phyloP scores from a whole-genome alignment of 495 filamentous ascomycete genomes.

The Thozetella sp. region DNA sequence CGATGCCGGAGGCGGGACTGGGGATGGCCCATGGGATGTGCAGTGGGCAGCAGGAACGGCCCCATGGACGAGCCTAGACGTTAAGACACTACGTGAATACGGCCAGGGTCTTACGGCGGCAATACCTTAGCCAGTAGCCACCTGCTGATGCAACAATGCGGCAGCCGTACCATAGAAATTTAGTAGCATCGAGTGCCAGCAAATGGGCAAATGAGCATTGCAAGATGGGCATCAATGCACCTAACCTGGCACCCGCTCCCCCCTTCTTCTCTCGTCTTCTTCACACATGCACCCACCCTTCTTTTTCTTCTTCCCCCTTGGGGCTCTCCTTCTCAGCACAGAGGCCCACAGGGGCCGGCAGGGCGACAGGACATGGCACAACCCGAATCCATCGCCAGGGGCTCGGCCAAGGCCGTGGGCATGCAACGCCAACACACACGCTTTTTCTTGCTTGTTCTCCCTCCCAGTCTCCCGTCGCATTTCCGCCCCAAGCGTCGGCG shows the following conservation, averaged over 20 bases:
- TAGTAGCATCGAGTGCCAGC: neutral
- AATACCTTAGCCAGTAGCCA: neutral
- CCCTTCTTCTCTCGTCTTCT: neutral
- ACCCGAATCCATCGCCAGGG: too few species aligned
- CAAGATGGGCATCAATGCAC: constrained; percentile 5
- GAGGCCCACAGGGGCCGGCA: too few species aligned
- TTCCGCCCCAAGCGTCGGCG: constrained; percentile 2
- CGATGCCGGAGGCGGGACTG: constrained; percentile 15
- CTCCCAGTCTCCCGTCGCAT: too few species aligned
- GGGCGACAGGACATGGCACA: too few species aligned
- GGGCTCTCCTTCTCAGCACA: too few species aligned
- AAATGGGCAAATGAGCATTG: neutral
- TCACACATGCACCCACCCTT: too few species aligned
- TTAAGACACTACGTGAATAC: constrained; percentile 1
- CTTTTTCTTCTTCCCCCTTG: neutral
- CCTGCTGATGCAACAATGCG: constrained; percentile 2
- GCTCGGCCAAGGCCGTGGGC: too few species aligned
- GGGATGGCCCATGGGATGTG: neutral
- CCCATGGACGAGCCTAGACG: constrained; percentile 1
- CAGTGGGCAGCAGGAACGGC: constrained; percentile 3
- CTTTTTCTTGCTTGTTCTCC: too few species aligned
- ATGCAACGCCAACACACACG: too few species aligned
- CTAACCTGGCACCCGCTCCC: neutral
- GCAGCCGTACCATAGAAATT: neutral
- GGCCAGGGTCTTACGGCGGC: neutral